phyloP scores from a whole-genome alignment of 1,284 basidiomycete genomes.

The Porogramme epimiltina region DNA sequence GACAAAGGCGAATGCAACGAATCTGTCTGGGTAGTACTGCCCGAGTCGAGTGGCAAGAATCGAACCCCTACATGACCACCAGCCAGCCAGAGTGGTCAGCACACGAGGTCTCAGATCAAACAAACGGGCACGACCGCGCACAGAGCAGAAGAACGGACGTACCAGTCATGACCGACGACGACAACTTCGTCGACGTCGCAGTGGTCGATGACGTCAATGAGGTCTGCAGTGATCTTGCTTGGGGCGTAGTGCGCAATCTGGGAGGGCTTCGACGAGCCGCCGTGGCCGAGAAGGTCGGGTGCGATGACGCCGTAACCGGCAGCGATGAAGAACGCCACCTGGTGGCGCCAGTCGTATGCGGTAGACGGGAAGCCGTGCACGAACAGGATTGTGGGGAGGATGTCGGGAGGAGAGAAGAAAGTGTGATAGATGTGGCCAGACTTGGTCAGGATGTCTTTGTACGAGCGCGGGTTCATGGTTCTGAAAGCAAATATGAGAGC shows the following conservation, averaged over 20 bases:
- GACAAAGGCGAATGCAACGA: conserved; percentile 43
- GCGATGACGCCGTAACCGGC: conserved; percentile 53
- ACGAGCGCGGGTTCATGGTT: conserved; percentile 33
- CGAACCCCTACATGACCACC: conserved; percentile 38
- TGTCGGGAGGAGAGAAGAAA: conserved; percentile 27
- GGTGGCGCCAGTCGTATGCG: conserved; percentile 47
- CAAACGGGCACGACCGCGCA: neutral
- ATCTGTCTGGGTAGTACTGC: conserved; percentile 40
- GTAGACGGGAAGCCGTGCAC: conserved; percentile 53
- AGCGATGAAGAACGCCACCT: conserved; percentile 43
- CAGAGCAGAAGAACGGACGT: conserved; percentile 8
- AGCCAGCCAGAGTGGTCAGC: neutral
- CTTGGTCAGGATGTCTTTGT: conserved; percentile 37
- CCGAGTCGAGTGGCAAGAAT: conserved; percentile 39
- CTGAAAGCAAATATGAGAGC: neutral
- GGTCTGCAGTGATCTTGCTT: conserved; percentile 42
- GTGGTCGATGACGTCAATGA: conserved; percentile 48
- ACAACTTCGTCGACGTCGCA: conserved; percentile 39
- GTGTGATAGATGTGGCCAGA: conserved; percentile 44
- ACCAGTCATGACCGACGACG: conserved; percentile 54
- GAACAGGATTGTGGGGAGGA: conserved; percentile 43
- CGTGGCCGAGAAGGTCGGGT: conserved; percentile 58
- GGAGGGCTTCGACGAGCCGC: conserved; percentile 50
- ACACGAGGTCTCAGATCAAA: too few species aligned
- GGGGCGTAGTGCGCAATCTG: conserved; percentile 43